Conservation (phyloP, 78 protist genomes). For the Polysphondylium violaceum region DNA sequence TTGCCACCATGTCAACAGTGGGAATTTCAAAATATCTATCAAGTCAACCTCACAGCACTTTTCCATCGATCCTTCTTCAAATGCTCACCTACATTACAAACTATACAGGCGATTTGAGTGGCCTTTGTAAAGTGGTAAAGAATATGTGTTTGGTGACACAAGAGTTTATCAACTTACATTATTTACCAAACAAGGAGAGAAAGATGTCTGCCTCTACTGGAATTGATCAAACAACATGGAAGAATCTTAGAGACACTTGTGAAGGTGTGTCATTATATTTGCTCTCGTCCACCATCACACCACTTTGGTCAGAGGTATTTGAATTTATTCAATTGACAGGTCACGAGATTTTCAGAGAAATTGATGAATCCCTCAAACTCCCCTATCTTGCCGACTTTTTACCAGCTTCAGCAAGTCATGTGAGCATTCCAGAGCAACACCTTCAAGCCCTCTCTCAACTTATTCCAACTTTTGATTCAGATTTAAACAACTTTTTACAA, state of each 20-base stretch:
- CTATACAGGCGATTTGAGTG: constrained; percentile 24
- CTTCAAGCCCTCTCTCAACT: neutral
- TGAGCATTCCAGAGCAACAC: neutral
- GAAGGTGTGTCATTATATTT: constrained; percentile 57
- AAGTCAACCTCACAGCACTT: constrained; percentile 62
- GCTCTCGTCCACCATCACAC: neutral
- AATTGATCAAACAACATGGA: constrained; percentile 59
- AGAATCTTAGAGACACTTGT: constrained; percentile 41
- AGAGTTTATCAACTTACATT: constrained; percentile 51
- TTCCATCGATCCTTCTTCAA: constrained; percentile 49
- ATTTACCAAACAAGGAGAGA: constrained; percentile 40
- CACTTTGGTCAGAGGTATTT: constrained; percentile 49
- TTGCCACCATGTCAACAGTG: constrained; percentile 46
- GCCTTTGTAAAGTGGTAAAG: constrained; percentile 26
- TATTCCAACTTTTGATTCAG: constrained; percentile 14
- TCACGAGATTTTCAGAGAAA: constrained; percentile 57
- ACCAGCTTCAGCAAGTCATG: neutral
- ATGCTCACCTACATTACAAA: constrained; percentile 59
- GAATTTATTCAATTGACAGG: constrained; percentile 40
- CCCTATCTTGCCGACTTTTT: constrained; percentile 50
- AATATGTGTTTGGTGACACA: constrained; percentile 48
- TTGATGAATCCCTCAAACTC: neutral
- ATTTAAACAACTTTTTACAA: constrained; percentile 19
- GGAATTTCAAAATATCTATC: constrained; percentile 53
- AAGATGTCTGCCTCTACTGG: constrained; percentile 19